phyloP scores from a whole-genome alignment of 495 filamentous ascomycete species.

The Xylaria scruposa region DNA sequence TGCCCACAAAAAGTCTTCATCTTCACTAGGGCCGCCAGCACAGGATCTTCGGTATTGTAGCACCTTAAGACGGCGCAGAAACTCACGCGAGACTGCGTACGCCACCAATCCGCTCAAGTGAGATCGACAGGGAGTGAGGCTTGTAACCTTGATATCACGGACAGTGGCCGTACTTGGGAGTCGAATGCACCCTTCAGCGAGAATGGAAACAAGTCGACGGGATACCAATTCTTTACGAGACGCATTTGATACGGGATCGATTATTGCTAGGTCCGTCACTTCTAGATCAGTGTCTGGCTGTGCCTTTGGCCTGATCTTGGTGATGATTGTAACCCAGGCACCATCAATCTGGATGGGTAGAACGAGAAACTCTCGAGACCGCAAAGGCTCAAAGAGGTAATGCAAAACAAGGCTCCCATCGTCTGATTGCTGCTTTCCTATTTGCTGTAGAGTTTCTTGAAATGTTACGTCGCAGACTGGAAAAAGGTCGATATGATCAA shows the following conservation, averaged over 20 bases:
- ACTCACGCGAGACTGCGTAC: constrained; percentile 35
- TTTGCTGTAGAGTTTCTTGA: constrained; percentile 8
- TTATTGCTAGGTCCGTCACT: constrained; percentile 29
- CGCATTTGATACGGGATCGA: constrained; percentile 27
- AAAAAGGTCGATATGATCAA: constrained; percentile 33
- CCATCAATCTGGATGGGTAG: constrained; percentile 26
- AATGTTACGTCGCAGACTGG: constrained; percentile 8
- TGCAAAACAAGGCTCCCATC: constrained; percentile 13
- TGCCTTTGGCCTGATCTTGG: neutral
- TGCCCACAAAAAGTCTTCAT: constrained; percentile 29
- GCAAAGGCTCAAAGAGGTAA: constrained; percentile 31
- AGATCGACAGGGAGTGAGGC: neutral
- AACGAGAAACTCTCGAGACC: constrained; percentile 31
- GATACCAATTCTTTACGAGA: constrained; percentile 23
- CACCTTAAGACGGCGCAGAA: constrained; percentile 35
- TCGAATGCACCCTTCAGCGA: constrained; percentile 32
- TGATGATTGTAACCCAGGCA: constrained; percentile 32
- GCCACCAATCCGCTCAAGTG: constrained; percentile 35
- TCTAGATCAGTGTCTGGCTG: neutral
- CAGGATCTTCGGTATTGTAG: constrained; percentile 17
- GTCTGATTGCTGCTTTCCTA: constrained; percentile 1
- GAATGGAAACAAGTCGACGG: constrained; percentile 16
- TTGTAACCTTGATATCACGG: neutral
- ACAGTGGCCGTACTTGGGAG: neutral
- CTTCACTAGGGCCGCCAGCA: neutral